phyloP scores from a whole-genome alignment of 2,329 filamentous ascomycete species.

The Stagonosporopsis tanaceti region DNA sequence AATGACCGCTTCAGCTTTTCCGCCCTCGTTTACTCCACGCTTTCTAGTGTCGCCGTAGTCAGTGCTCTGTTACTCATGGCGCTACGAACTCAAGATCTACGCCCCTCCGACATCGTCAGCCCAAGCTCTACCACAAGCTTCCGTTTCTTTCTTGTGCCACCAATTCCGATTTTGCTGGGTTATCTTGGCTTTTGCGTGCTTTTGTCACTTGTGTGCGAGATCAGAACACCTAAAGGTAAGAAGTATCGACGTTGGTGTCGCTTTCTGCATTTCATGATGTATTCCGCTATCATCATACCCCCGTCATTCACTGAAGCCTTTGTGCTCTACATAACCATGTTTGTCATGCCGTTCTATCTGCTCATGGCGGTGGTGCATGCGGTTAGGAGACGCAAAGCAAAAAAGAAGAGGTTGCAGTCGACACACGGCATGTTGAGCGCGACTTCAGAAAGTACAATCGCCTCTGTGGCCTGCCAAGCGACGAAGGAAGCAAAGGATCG shows the following conservation, averaged over 20 bases:
- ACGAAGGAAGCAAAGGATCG: neutral
- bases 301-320: neutral
- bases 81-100: conserved; percentile 1
- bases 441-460: neutral
- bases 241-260: conserved; percentile 1
- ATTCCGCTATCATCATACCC: neutral
- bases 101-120: conserved; percentile 4
- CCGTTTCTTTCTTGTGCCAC: conserved; percentile 1
- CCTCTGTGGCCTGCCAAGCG: neutral
- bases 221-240: neutral
- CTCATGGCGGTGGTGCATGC: neutral
- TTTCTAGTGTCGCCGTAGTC: neutral
- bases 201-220: conserved; percentile 3
- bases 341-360: neutral
- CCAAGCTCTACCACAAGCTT: neutral
- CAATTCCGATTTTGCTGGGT: neutral
- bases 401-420: neutral
- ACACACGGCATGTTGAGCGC: neutral
- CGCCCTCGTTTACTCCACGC: neutral
- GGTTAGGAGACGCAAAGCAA: neutral
- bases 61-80: conserved; percentile 1
- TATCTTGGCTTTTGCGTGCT: conserved; percentile 2
- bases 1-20: conserved; percentile 10
- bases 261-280: neutral
- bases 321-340: neutral